A percentile compares a stretch with the other conserved stretches of the same genome.
These are phyloP conservation scores for Phlyctochytrium arcticum DNA, from an alignment of 192 early-diverging fungal species.

Conservation along the genomic window DNA sequence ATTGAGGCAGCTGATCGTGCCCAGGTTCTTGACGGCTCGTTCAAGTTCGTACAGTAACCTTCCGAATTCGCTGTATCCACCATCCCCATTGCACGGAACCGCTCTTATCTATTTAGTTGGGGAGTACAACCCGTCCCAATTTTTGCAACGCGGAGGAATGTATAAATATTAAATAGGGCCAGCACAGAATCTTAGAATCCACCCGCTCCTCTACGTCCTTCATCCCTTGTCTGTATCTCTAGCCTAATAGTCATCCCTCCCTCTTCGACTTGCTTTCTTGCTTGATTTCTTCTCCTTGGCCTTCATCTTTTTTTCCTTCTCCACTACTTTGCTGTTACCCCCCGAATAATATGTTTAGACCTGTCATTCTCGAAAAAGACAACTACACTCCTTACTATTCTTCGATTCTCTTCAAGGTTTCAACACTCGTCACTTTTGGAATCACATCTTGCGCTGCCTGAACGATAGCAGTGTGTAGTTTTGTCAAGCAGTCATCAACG, in stretches of 20 bases:
- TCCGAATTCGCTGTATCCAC: too few species aligned
- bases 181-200: too few species aligned
- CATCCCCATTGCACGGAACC: too few species aligned
- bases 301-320: conserved; percentile 54
- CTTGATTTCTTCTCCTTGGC: conserved; percentile 62
- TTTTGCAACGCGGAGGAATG: too few species aligned
- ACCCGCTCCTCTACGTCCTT: too few species aligned
- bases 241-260: conserved; percentile 29
- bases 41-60: too few species aligned
- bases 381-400: conserved; percentile 8
- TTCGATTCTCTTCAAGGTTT: conserved; percentile 57
- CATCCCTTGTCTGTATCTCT: too few species aligned
- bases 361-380: too few species aligned
- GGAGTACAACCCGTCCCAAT: too few species aligned
- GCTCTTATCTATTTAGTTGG: too few species aligned
- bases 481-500: conserved; percentile 74
- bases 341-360: too few species aligned
- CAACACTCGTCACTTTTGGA: conserved; percentile 61
- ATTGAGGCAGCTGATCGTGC: conserved; percentile 19
- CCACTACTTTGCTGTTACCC: conserved; percentile 46
- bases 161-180: too few species aligned
- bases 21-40: conserved; percentile 19
- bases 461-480: conserved; percentile 55
- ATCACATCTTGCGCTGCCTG: conserved; percentile 53
- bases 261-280: conserved; percentile 61